Base-by-base conservation (phyloP, 2,329 filamentous ascomycete genomes). In the Penicillium olsonii region DNA sequence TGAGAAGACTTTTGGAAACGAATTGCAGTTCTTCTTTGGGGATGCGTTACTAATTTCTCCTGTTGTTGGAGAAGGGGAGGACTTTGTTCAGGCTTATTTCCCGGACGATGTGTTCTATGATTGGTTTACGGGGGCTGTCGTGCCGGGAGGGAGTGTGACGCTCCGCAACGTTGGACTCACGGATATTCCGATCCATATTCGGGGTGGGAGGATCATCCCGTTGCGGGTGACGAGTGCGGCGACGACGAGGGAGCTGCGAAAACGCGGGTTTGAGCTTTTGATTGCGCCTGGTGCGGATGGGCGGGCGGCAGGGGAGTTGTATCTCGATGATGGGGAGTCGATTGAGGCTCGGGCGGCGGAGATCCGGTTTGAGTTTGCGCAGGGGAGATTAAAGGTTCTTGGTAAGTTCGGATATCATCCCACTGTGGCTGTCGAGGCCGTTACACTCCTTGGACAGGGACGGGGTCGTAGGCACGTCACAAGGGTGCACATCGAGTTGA, bases 291-390 rank as follows among this genome's bases (percentile, higher is more conserved):
- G 79, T 5, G 62, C 66, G 1, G 73, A 86, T 43, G 87, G 85
- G 3, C 81, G 73, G 6, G 90, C 90, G 0, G 68, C 64, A 1
- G 90, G 90, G 0, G 75, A 77, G 43, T 74, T 94, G 48, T 94
- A 92, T 66, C 72, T 94, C 5, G 90, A 94, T 58, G 89, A 95
- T 53, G 90, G 90, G 8, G 83, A 84, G 50, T 84, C 80, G 20
- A 60, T 92, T 42, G 72, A 81, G 50, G 87, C 88, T 68, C 37
- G 48, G 1, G 81, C 77, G n/a, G 82, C 78, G 6, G 72, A 81
- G 47, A 76, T 91, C 44, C 68, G 72, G 12, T 88, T 92, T 58
- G 59, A 65, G 8, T 92, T 83, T 63, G 70, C 76, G 38, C 65
- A 76, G 2, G 79, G 80, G 27, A 60, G 63, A 50, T 74, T 68